Evolutionary conservation across 805 yeast species (phyloP), one percentile per base, ranked within the genome.

Genomic region (Grigorovia yakushimaensis): DNA sequence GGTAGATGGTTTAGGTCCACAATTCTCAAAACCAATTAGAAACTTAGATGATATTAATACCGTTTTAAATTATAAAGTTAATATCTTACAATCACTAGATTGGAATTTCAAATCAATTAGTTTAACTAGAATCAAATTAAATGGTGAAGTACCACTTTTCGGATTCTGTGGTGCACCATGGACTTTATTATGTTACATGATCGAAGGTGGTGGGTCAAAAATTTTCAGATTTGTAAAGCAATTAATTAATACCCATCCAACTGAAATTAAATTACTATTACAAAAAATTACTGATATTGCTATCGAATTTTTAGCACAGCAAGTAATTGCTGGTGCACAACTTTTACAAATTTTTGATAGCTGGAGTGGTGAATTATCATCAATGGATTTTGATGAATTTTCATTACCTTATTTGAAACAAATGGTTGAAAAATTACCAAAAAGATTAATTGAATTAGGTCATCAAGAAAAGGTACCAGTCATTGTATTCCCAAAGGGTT

Each of bases 91-190:
- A 60, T 88, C 83, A 57, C 73, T 93, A 47, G 95, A 75, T 47
- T 93, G 98, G 97, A 96, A 97, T 4, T 86, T 87, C 71, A 82
- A 84, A 59, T 84, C 97, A n/a, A 85, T 93, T 55, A 84, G 94
- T 3, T 68, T 86, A 53, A 93, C 98, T n/a, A 77, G 98, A 66
- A 73, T 73, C 53, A 87, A 85, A 60, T 75, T 93, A 50, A 69
- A 81, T 39, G 98, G 98, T 44, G 77, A 95, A 59, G 97, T 89
- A 11, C 98, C 98, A 24, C 71, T 93, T 51, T 73, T 93, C 45
- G 98, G 98, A 3, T 93, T 93, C 68, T 85, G 88, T 55, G 98
- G 98, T 47, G 96, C 95, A 8, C 98, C 98, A 48, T 93, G 97
- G 96, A 93, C 98, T 11, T 70, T 93, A 50, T 73, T 93, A 71